Evolutionary conservation across 352 stramenopile species (phyloP).

Genomic region (Pythium myriotylum): DNA sequence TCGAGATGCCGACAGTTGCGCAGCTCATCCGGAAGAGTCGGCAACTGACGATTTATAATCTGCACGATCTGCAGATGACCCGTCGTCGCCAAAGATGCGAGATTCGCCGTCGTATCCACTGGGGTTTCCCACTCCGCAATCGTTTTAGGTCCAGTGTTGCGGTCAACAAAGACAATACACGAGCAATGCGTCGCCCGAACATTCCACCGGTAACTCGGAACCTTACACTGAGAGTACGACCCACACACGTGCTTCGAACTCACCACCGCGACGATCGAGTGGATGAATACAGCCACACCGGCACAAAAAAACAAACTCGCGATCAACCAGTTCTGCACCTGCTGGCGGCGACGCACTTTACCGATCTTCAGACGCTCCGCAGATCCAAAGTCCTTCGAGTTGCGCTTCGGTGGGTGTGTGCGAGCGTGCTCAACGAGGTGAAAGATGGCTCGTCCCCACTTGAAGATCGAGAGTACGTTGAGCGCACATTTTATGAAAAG

Average conservation of each 20-base stretch:
- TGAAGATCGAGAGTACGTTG: slow-evolving; percentile 44
- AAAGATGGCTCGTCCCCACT: slow-evolving; percentile 47
- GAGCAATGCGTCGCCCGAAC: slow-evolving; percentile 16
- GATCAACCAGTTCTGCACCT: neutral
- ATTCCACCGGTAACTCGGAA: slow-evolving; percentile 22
- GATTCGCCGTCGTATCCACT: slow-evolving; percentile 15
- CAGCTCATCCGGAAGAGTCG: slow-evolving; percentile 18
- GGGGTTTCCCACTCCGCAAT: slow-evolving; percentile 25
- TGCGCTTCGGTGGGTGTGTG: neutral
- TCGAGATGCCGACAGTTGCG: slow-evolving; percentile 19
- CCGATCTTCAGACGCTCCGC: neutral
- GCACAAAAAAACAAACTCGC: slow-evolving; percentile 12
- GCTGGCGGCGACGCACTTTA: too few relatives aligned
- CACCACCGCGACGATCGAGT: slow-evolving; percentile 18
- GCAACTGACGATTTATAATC: slow-evolving; percentile 31
- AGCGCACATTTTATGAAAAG: slow-evolving; percentile 40
- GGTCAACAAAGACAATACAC: slow-evolving; percentile 30
- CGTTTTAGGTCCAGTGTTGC: neutral
- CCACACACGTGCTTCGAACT: slow-evolving; percentile 10
- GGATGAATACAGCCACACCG: slow-evolving; percentile 15
- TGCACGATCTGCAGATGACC: slow-evolving; percentile 28
- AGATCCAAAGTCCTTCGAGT: neutral
- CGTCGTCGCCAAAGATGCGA: slow-evolving; percentile 15
- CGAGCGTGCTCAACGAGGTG: slow-evolving; percentile 5
- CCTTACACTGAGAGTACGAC: slow-evolving; percentile 10